These are phyloP conservation scores for Eimeria sp. DNA, from an alignment of 169 alveolate species.

Conservation along the genomic window DNA sequence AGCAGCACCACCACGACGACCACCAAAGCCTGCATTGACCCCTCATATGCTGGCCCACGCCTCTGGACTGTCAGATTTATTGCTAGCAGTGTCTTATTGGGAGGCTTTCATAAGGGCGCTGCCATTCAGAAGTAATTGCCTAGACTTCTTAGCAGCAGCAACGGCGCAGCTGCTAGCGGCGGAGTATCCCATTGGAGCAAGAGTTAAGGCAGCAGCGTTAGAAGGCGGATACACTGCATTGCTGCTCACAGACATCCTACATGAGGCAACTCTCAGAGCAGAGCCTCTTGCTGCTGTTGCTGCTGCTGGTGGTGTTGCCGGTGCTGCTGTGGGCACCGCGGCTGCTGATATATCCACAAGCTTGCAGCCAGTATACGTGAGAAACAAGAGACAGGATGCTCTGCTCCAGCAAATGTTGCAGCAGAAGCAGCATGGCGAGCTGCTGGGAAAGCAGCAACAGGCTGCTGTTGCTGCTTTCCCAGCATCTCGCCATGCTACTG, in stretches of 20 bases:
- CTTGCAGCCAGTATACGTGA: neutral
- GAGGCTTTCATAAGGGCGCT: neutral
- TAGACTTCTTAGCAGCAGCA: neutral
- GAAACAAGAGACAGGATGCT: neutral
- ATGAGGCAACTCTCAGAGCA: neutral
- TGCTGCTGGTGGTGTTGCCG: neutral
- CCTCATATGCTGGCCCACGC: neutral
- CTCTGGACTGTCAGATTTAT: neutral
- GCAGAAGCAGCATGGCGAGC: constrained; percentile 9
- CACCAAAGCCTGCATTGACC: neutral
- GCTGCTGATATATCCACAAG: neutral
- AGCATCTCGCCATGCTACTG: too few relatives aligned
- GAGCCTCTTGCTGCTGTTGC: constrained; percentile 44
- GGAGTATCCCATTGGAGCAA: neutral
- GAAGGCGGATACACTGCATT: constrained; percentile 9
- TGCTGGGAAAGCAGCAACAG: constrained; percentile 12
- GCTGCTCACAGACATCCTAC: constrained; percentile 18
- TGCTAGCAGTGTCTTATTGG: neutral
- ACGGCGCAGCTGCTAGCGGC: neutral
- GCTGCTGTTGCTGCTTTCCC: neutral
- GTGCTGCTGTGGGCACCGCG: neutral
- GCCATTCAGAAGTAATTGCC: neutral
- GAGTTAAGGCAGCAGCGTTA: neutral
- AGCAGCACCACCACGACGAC: constrained; percentile 11
- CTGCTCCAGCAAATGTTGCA: neutral